Conservation (phyloP, 2,329 filamentous ascomycete genomes). For the Cladorrhinum sp. region DNA sequence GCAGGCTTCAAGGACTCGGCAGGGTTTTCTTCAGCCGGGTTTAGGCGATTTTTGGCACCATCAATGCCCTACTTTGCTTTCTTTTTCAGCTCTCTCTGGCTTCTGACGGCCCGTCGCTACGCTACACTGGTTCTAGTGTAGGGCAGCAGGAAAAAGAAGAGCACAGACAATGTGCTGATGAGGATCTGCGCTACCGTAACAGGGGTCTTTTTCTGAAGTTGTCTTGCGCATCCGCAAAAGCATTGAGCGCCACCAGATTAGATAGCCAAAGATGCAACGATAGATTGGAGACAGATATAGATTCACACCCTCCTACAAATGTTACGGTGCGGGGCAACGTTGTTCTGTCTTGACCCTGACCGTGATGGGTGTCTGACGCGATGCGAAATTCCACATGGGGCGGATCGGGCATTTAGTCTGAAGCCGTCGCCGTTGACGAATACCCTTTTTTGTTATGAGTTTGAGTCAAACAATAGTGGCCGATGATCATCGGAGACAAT, state of each 20-base stretch:
- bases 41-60: conserved; percentile 6
- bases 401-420: conserved; percentile 1
- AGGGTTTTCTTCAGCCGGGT: conserved; percentile 15
- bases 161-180: conserved; percentile 14
- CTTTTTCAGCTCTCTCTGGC: conserved; percentile 9
- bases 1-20: conserved; percentile 6
- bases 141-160: background rate
- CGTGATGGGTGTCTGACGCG: background rate
- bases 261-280: conserved; percentile 20
- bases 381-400: conserved; percentile 3
- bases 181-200: conserved; percentile 20
- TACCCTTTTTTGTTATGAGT: background rate
- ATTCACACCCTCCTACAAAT: conserved; percentile 12
- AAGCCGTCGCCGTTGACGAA: background rate
- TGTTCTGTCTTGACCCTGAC: background rate
- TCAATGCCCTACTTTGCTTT: conserved; percentile 6
- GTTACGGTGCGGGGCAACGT: background rate
- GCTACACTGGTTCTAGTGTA: conserved; percentile 5
- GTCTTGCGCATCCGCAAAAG: conserved; percentile 5
- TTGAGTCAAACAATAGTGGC: background rate
- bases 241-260: conserved; percentile 27
- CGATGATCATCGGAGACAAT: background rate
- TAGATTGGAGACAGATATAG: background rate
- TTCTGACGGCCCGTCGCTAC: conserved; percentile 13
- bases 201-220: background rate